Evolutionary conservation across 2,329 filamentous ascomycete species (phyloP), one percentile per base, ranked within the genome.

Genomic region (Amauroascus verrucosus): DNA sequence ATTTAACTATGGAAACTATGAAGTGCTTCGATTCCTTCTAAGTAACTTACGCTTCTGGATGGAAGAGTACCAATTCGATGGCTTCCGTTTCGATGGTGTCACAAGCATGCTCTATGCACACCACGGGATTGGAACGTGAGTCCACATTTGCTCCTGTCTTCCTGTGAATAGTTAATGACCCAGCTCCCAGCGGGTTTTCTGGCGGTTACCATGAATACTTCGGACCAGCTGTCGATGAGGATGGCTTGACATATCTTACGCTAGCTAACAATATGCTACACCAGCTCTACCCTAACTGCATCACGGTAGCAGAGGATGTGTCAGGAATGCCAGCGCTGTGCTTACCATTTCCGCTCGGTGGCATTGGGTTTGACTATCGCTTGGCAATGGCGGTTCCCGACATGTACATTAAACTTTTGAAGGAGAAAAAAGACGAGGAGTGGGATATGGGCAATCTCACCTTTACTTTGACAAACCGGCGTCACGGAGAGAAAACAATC

Each of bases 191-290:
- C 53, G 93, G 93, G 16, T 98, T 98, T 69, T 96, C 90, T 16
- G 93, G 93, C 54, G 91, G 91, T 14, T 98, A 98, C 66, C 93
- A 98, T 65, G 93, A 98, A 70, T 98, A 98, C 69, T 98, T 96
- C 65, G 93, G 93, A 6, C 74, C 83, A 3, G 79, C 79, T 22
- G 91, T 96, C 26, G 93, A 98, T 59, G 88, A 95, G 61, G 93
- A 97, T 63, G 91, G 88, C 28, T 82, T 97, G 20, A 88, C 88
- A 14, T 98, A 98, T 69, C 80, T 98, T 57, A 95, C 95, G 84
- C 72, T 98, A 48, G 93, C 93, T 44, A 98, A 98, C 67, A 88
- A 97, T 72, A 83, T 98, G 84, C 77, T 98, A 49, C 93, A 97
- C 70, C 72, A 80, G n/a, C 72, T 96, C 16, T 97, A 95, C 64